Evolutionary conservation across 495 filamentous ascomycete genomes (phyloP).

Genomic region (Penicillium macrosclerotiorum): DNA sequence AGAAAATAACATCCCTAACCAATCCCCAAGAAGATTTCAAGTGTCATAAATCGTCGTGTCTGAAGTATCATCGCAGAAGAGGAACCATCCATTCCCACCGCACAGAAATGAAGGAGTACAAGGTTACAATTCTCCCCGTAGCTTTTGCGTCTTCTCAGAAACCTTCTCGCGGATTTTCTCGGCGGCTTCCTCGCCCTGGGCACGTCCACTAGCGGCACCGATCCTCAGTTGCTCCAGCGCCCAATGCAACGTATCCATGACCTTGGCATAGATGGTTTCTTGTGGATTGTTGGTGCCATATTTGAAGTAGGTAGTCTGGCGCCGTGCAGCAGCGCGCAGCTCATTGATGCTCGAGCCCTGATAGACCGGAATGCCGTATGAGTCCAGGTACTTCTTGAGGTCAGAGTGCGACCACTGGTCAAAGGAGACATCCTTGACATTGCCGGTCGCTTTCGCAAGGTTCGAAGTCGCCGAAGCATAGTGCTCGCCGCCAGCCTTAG

Average conservation of each 20-base stretch:
- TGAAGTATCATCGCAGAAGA: slow-evolving; percentile 4
- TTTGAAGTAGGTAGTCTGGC: slow-evolving; percentile 71
- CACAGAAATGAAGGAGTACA: not conserved
- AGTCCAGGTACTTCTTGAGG: slow-evolving; percentile 77
- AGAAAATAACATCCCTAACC: not conserved
- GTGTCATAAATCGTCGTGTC: slow-evolving; percentile 23
- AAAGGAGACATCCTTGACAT: slow-evolving; percentile 68
- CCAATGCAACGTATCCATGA: slow-evolving; percentile 61
- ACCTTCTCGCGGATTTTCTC: slow-evolving; percentile 41
- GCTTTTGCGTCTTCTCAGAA: slow-evolving; percentile 23
- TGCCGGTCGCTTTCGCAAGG: slow-evolving; percentile 63
- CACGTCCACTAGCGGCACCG: slow-evolving; percentile 62
- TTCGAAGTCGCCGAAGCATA: slow-evolving; percentile 76
- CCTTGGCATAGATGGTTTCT: slow-evolving; percentile 62
- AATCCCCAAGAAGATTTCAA: slow-evolving; percentile 3
- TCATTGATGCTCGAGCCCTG: slow-evolving; percentile 67
- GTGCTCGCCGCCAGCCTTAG: slow-evolving; percentile 60
- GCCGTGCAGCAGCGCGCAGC: slow-evolving; percentile 64
- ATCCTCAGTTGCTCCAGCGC: slow-evolving; percentile 57
- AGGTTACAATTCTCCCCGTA: slow-evolving; percentile 34
- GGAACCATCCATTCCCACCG: not conserved
- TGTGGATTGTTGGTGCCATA: slow-evolving; percentile 69
- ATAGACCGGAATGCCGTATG: slow-evolving; percentile 71
- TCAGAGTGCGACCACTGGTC: slow-evolving; percentile 81
- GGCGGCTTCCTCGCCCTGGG: slow-evolving; percentile 53